Evolutionary conservation across 2,329 filamentous ascomycete genomes (phyloP).

Genomic region (Alternaria triticina): DNA sequence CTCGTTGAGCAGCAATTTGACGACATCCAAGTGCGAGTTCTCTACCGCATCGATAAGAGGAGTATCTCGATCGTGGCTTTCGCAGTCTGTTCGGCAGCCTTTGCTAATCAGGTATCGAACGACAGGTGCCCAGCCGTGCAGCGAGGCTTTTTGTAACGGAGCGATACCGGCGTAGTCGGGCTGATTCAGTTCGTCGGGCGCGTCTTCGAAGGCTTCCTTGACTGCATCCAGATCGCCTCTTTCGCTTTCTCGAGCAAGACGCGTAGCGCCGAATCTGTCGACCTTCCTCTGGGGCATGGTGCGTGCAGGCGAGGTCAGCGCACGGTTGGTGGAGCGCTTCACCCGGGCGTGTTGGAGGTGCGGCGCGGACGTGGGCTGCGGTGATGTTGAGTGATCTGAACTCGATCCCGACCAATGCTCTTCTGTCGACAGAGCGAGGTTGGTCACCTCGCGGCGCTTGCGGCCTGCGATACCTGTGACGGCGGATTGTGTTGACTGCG

Average conservation of each 20-base stretch:
- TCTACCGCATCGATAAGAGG: constrained; percentile 95
- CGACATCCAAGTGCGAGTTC: constrained; percentile 88
- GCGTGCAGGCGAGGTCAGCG: constrained; percentile 56
- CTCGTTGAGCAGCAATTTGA: constrained; percentile 80
- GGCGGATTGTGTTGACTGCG: constrained; percentile 47
- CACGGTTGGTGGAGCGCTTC: constrained; percentile 67
- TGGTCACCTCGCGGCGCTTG: constrained; percentile 43
- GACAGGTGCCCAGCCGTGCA: constrained; percentile 85
- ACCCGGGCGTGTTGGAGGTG: constrained; percentile 58
- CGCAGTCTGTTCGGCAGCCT: constrained; percentile 82
- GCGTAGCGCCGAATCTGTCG: constrained; percentile 90
- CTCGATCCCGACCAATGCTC: constrained; percentile 45
- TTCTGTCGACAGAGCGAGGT: constrained; percentile 40
- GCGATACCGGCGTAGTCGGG: constrained; percentile 97
- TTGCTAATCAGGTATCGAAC: constrained; percentile 85
- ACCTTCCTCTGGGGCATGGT: constrained; percentile 80
- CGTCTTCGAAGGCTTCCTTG: constrained; percentile 74
- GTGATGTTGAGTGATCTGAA: constrained; percentile 47
- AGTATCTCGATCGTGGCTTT: constrained; percentile 79
- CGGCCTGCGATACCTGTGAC: constrained; percentile 37
- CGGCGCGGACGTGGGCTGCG: constrained; percentile 35
- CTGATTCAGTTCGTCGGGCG: constrained; percentile 86
- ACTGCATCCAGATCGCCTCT: constrained; percentile 81
- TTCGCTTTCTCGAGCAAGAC: constrained; percentile 87
- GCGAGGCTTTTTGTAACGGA: constrained; percentile 87